Base-by-base conservation (phyloP, 1,284 basidiomycete species). In the Melampsora americana region DNA sequence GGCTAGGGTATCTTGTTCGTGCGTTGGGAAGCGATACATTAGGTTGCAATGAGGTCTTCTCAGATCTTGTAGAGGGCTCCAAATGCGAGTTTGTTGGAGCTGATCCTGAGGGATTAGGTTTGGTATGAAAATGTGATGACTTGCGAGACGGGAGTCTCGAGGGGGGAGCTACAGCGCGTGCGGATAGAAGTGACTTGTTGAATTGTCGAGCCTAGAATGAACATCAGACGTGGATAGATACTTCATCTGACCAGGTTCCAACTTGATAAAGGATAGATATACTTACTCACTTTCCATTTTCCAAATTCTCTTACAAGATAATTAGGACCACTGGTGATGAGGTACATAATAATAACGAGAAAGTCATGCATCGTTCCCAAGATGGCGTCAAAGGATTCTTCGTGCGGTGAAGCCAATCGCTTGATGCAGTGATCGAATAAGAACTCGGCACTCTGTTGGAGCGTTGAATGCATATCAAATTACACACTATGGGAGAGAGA, bases 131-230 rank as follows among this genome's bases (percentile, higher is more conserved):
- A n/a, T n/a, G 46, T 11, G 53, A 53, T 66, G 20, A 32, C 16
- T 66, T 56, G 32, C 53, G 66, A 30, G 53, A 50, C 12, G 72
- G 65, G 5, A 67, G 42, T 61, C 39, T 23, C 28, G 48, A 66
- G 30, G 70, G 61, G 35, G 60, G 60, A 61, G 60, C 32, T 20
- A 23, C 26, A 23, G 65, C 35, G 20, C 18, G 32, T 26, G 72
- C 16, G 42, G 65, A 66, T 66, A 74, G 44, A 4, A 74, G 53
- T 28, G 72, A 74, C 48, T 74, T 74, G 42, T 74, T 74, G 56
- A 74, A 74, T 42, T 74, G 72, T 23, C 72, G 50, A 46, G 72
- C 72, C 72, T 74, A 46, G 11, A 23, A 20, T 12, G 26, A 16
- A 5, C 3, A 56, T 60, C 26, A 60, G 56, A 39, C 39, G 44